A percentile compares a stretch with the other conserved stretches of the same genome.
phyloP scores from a whole-genome alignment of 441 rosid genomes.

The Cnidoscolus chayamansa region DNA sequence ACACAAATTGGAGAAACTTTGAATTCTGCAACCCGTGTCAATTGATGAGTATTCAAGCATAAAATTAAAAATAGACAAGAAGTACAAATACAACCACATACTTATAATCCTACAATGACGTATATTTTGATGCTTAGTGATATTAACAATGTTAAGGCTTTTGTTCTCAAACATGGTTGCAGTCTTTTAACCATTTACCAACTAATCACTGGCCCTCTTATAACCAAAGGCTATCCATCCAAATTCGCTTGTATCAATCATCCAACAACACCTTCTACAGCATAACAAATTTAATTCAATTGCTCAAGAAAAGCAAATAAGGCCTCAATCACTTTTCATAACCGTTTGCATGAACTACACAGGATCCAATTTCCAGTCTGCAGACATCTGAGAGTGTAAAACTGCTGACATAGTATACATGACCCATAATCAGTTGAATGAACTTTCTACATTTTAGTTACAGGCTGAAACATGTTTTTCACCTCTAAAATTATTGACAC shows the following conservation, averaged over 20 bases:
- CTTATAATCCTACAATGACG: not conserved
- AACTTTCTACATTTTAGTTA: not conserved
- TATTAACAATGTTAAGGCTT: not conserved
- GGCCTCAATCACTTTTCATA: not conserved
- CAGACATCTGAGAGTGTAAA: not conserved
- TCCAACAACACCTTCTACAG: not conserved
- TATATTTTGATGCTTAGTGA: not conserved
- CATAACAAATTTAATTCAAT: not conserved
- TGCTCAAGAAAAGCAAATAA: not conserved
- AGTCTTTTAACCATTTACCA: not conserved
- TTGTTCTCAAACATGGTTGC: not conserved
- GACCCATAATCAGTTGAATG: not conserved
- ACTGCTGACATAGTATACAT: not conserved
- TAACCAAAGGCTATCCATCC: not conserved
- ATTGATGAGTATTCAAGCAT: conserved; percentile 20
- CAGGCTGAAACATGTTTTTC: not conserved
- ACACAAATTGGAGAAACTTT: conserved; percentile 94
- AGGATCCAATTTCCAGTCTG: not conserved
- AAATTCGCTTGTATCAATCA: conserved; percentile 1
- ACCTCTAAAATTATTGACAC: not conserved
- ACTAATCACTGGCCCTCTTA: not conserved
- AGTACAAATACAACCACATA: not conserved
- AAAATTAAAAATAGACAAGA: conserved; percentile 4
- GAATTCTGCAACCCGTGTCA: conserved; percentile 73
- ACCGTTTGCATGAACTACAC: not conserved